phyloP scores from a whole-genome alignment of 2,329 filamentous ascomycete species.

The Phoma sp. region DNA sequence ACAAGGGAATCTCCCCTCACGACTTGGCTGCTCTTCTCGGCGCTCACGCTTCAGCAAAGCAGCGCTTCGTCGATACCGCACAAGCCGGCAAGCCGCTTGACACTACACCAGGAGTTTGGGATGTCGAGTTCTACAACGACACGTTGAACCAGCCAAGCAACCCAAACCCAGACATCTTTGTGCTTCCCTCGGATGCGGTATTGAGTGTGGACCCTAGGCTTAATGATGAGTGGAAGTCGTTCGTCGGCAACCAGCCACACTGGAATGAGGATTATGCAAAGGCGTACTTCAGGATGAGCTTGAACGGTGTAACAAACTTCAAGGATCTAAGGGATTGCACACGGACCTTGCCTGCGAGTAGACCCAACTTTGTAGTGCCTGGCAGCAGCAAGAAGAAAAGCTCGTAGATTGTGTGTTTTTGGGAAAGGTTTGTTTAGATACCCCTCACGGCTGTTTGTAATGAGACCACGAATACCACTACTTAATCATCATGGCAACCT shows the following conservation, averaged over 20 bases:
- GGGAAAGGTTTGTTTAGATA: neutral
- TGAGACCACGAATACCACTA: neutral
- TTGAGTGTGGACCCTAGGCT: slow-evolving; percentile 36
- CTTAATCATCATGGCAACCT: no score
- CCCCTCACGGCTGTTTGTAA: neutral
- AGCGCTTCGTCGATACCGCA: slow-evolving; percentile 53
- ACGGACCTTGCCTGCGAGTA: slow-evolving; percentile 34
- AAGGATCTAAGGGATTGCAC: slow-evolving; percentile 36
- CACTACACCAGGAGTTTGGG: slow-evolving; percentile 58
- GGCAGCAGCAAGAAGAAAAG: neutral
- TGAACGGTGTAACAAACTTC: slow-evolving; percentile 34
- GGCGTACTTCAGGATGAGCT: slow-evolving; percentile 41
- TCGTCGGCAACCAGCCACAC: slow-evolving; percentile 36
- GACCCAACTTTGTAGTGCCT: slow-evolving; percentile 7
- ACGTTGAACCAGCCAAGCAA: slow-evolving; percentile 32
- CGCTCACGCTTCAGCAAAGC: slow-evolving; percentile 59
- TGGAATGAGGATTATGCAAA: slow-evolving; percentile 43
- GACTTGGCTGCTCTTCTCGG: slow-evolving; percentile 63
- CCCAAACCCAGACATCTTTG: slow-evolving; percentile 31
- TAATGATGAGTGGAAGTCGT: slow-evolving; percentile 30
- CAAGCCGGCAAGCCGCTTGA: slow-evolving; percentile 52
- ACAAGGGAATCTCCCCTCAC: slow-evolving; percentile 57
- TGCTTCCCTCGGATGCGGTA: slow-evolving; percentile 36
- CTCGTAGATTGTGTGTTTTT: neutral
- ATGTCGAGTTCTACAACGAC: slow-evolving; percentile 56